Evolutionary conservation across 805 yeast genomes (phyloP).

Genomic region (Cyberlindnera subsufficiens): DNA sequence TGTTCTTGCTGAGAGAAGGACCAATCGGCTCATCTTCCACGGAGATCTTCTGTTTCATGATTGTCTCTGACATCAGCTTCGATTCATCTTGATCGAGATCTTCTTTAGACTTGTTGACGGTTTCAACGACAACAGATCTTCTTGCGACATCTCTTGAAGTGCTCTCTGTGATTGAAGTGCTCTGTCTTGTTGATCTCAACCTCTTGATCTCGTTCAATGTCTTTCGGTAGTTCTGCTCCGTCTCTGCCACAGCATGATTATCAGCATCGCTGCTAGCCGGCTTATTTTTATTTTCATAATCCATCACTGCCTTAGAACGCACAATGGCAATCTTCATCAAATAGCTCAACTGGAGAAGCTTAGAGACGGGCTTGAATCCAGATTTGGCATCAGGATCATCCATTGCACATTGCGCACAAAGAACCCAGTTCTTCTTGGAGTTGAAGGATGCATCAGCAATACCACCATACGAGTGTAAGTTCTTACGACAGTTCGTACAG

Average conservation of each 20-base stretch:
- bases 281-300: conserved; percentile 20
- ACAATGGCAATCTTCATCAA: conserved; percentile 79
- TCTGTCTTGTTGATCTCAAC: conserved; percentile 67
- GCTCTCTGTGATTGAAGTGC: conserved; percentile 41
- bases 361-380: conserved; percentile 61
- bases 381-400: conserved; percentile 40
- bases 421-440: conserved; percentile 28
- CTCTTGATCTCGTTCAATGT: conserved; percentile 74
- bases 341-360: conserved; percentile 67
- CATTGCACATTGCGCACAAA: conserved; percentile 61
- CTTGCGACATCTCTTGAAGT: conserved; percentile 58
- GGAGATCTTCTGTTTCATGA: conserved; percentile 21
- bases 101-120: conserved; percentile 18
- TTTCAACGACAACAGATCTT: conserved; percentile 55
- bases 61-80: conserved; percentile 13
- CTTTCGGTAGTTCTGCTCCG: conserved; percentile 53
- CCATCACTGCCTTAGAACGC: conserved; percentile 62
- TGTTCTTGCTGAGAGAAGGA: conserved; percentile 48
- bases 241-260: conserved; percentile 15
- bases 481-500: conserved; percentile 54
- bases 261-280: conserved; percentile 1
- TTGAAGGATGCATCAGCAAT: conserved; percentile 40
- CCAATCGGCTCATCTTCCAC: conserved; percentile 32
- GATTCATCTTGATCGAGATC: conserved; percentile 2
- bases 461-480: conserved; percentile 32